Percentiles rank a stretch among this genome's conserved stretches.
Evolutionary conservation across 768 basidiomycete genomes (phyloP).

Genomic region (Lactarius vividus): DNA sequence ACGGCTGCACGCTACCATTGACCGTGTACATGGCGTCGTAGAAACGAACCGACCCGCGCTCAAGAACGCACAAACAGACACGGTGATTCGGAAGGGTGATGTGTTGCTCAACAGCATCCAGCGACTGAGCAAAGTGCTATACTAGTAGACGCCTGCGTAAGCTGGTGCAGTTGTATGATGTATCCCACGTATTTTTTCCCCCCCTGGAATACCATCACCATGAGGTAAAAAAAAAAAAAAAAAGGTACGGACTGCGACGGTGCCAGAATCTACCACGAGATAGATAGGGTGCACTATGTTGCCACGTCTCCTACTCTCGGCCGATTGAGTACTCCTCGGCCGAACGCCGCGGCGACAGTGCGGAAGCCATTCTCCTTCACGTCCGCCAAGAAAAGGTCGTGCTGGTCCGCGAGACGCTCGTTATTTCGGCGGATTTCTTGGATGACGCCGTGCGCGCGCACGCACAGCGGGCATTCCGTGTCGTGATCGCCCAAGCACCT

Average conservation of each 20-base stretch:
- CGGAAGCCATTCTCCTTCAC: constrained; percentile 69
- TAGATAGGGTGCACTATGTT: constrained; percentile 5
- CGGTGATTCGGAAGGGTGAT: constrained; percentile 92
- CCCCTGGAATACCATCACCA: not conserved
- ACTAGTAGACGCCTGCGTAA: constrained; percentile 38
- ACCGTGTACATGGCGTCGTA: constrained; percentile 92
- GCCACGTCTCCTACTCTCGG: constrained; percentile 26
- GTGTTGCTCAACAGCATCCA: constrained; percentile 83
- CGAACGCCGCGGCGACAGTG: constrained; percentile 68
- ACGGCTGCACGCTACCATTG: constrained; percentile 83
- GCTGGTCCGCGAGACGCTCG: constrained; percentile 76
- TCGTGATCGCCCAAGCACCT: constrained; percentile 91
- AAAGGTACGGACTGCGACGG: not conserved
- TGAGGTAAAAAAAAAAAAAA: not conserved
- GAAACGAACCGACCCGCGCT: constrained; percentile 78
- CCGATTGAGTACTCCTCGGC: constrained; percentile 56
- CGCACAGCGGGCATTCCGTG: constrained; percentile 87
- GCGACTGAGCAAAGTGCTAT: constrained; percentile 85
- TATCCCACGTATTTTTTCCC: constrained; percentile 3
- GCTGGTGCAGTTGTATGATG: not conserved
- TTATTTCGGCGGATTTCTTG: constrained; percentile 89
- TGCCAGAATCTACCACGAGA: not conserved
- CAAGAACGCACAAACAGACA: constrained; percentile 88
- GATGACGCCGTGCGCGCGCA: constrained; percentile 81
- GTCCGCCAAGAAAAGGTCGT: constrained; percentile 74